A percentile compares a stretch with the other conserved stretches of the same genome.
Evolutionary conservation across 192 early-diverging fungal species (phyloP).

Genomic region (Neocallimastix lanati): DNA sequence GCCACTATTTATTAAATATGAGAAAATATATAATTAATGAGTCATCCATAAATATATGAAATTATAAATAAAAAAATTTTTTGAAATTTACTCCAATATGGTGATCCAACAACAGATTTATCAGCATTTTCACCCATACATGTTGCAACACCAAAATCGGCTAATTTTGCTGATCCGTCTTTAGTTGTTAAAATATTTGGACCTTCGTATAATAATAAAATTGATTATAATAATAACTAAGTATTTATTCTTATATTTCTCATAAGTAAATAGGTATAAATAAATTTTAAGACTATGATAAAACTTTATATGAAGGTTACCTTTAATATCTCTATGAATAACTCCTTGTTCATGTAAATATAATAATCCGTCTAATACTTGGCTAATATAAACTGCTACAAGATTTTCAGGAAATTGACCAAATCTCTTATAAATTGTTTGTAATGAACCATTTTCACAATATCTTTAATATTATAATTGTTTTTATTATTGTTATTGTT

Average conservation of each 20-base stretch:
- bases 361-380: conserved; percentile 27
- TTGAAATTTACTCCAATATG: conserved; percentile 1
- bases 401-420: conserved; percentile 42
- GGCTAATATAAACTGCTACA: conserved; percentile 48
- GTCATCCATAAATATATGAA: too few species aligned
- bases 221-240: too few species aligned
- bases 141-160: conserved; percentile 5
- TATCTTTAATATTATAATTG: conserved; percentile 15
- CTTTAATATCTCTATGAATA: conserved; percentile 37
- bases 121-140: conserved; percentile 1
- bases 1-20: too few species aligned
- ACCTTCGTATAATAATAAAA: too few species aligned
- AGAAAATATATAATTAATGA: too few species aligned
- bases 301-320: too few species aligned
- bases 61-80: too few species aligned
- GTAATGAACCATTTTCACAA: conserved; percentile 55
- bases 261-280: too few species aligned
- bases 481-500: too few species aligned
- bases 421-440: conserved; percentile 49
- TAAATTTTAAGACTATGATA: too few species aligned
- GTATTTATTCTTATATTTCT: too few species aligned
- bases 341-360: conserved; percentile 34
- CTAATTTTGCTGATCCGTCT: conserved; percentile 48
- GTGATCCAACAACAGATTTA: conserved; percentile 1
- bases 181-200: conserved; percentile 48